Conservation (phyloP, 179 eudicot species). For the Patellifolia procumbens region DNA sequence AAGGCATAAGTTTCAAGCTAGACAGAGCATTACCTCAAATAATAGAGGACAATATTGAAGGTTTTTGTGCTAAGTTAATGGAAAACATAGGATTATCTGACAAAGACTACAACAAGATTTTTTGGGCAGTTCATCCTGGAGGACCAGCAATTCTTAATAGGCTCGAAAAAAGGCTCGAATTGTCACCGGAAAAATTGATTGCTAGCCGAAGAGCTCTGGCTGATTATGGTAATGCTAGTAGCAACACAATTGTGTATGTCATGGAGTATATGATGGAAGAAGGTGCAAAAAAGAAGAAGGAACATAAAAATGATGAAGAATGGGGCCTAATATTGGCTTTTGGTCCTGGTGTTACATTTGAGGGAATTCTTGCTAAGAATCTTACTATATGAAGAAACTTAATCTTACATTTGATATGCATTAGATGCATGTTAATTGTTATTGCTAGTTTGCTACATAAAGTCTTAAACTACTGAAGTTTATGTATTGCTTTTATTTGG, state of each 20-base stretch:
- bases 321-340: slow-evolving; percentile 97
- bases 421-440: neutral
- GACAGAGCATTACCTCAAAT: slow-evolving; percentile 81
- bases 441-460: slow-evolving; percentile 6
- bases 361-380: slow-evolving; percentile 88
- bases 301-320: slow-evolving; percentile 39
- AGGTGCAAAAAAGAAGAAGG: slow-evolving; percentile 37
- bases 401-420: slow-evolving; percentile 7
- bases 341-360: slow-evolving; percentile 94
- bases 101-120: slow-evolving; percentile 60
- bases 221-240: slow-evolving; percentile 92
- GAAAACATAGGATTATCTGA: slow-evolving; percentile 32
- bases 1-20: slow-evolving; percentile 85
- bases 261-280: slow-evolving; percentile 87
- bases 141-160: slow-evolving; percentile 88
- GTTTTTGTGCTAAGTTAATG: slow-evolving; percentile 60
- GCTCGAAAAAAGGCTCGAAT: slow-evolving; percentile 68
- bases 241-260: slow-evolving; percentile 93
- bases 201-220: slow-evolving; percentile 80
- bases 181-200: slow-evolving; percentile 59
- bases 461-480: slow-evolving; percentile 13
- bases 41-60: slow-evolving; percentile 77
- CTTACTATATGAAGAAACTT: slow-evolving; percentile 40
- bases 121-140: slow-evolving; percentile 98
- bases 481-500: slow-evolving; percentile 8